These are phyloP conservation scores for Kodamaea kakaduensis DNA, from an alignment of 805 yeast genomes.

Conservation along the genomic window DNA sequence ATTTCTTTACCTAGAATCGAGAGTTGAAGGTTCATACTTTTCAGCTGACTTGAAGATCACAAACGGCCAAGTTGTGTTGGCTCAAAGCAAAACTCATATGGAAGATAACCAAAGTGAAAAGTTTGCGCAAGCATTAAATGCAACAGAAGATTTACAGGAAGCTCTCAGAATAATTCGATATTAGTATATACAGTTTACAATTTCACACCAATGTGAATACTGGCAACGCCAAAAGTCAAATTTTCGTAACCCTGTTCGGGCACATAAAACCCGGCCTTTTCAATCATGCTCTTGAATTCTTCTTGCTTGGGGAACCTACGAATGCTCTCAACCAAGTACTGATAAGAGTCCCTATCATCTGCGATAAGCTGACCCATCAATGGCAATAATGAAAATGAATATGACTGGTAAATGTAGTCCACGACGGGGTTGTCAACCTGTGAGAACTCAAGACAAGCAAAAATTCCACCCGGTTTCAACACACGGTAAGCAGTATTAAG, in stretches of 20 bases:
- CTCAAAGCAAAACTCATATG: conserved; percentile 20
- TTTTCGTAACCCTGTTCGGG: conserved; percentile 89
- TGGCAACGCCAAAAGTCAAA: conserved; percentile 91
- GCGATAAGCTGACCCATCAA: conserved; percentile 95
- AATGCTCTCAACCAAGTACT: conserved; percentile 92
- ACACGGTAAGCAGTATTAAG: conserved; percentile 93
- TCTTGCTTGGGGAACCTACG: conserved; percentile 90
- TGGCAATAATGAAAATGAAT: conserved; percentile 85
- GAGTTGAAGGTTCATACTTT: conserved; percentile 11
- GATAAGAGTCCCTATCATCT: conserved; percentile 93
- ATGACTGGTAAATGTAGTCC: conserved; percentile 76
- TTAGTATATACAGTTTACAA: conserved; percentile 35
- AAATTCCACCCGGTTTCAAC: conserved; percentile 94
- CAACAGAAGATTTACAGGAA: conserved; percentile 30
- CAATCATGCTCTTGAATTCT: conserved; percentile 83
- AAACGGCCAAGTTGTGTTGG: conserved; percentile 24
- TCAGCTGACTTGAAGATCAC: conserved; percentile 23
- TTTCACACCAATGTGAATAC: conserved; percentile 93
- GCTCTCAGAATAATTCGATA: conserved; percentile 14
- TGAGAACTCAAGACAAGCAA: conserved; percentile 93
- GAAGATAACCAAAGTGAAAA: conserved; percentile 13
- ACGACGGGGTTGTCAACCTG: conserved; percentile 79
- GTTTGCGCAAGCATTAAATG: conserved; percentile 25
- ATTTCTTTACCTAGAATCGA: conserved; percentile 18
- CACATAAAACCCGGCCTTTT: conserved; percentile 89